Evolutionary conservation across 129 eudicot species (phyloP), one percentile per base, ranked within the genome.

Genomic region (Logfia minima): DNA sequence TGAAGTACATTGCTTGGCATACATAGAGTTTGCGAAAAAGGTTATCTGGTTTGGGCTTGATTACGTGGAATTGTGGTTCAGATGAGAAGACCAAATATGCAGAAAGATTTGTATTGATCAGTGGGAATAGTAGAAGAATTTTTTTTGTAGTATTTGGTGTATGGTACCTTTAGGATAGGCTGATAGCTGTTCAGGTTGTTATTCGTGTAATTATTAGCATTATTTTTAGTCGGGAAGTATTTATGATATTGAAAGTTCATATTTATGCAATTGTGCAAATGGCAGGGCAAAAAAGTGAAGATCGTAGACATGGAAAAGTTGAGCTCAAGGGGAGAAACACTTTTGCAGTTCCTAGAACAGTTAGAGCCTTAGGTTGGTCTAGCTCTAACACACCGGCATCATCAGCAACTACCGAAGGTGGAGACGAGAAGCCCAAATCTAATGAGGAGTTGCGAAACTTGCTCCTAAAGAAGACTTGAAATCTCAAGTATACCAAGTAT

Each of bases 271-370:
- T 34, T 24, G 60, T 43, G 55, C 23, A 41, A 70, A 70, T 51
- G 5, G 24, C 75, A 71, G 75, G 75, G 39, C 60, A 21, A 51
- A 52, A 52, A 67, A 79, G 85, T 13, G 84, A 62, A 43, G 75
- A 81, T 48, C 80, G 14, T 0, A 45, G 78, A 61, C 77, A 48
- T 4, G 66, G 71, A 26, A 85, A 43, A 81, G 71, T 87, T 16
- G 85, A 88, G 81, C 83, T 87, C 14, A 87, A 81, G 72, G 98
- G 98, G 41, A 87, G 65, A 82, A 90, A 88, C 85, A 87, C 96
- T 24, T 93, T 93, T 79, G 92, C 98, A n/a, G 84, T 86, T 78
- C 98, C 98, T 24, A 84, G 98, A 82, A 77, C 78, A 65, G 97
- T 92, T 1, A 84, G 80, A 79, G 86, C 95, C 11, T 75, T 88